Evolutionary conservation across 306 rosid genomes (phyloP).

Genomic region (Boehmeria nivea): DNA sequence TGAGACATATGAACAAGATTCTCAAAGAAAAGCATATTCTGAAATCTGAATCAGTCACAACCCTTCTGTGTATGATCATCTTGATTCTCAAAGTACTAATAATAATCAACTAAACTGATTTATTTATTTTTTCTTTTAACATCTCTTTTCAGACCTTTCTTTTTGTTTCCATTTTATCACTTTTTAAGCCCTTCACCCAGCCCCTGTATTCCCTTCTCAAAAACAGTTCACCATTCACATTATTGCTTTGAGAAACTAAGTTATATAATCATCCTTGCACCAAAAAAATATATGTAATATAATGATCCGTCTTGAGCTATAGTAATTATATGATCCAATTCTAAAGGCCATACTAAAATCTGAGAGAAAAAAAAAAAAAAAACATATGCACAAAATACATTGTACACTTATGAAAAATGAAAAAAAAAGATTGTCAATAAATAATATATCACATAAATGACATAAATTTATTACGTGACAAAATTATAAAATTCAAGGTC

Average conservation of each 20-base stretch:
- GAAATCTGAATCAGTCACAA: constrained; percentile 42
- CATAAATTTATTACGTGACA: too few relatives aligned
- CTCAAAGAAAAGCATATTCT: constrained; percentile 58
- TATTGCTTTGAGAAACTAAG: background rate
- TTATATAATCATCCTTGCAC: too few relatives aligned
- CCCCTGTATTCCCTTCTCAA: background rate
- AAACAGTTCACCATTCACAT: background rate
- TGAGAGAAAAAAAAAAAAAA: too few relatives aligned
- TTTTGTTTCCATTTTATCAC: constrained; percentile 1
- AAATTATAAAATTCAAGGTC: too few relatives aligned
- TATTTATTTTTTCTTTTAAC: background rate
- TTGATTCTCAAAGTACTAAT: constrained; percentile 18
- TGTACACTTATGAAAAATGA: too few relatives aligned
- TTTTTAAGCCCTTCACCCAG: background rate
- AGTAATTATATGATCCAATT: too few relatives aligned
- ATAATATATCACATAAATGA: too few relatives aligned
- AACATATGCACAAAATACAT: too few relatives aligned
- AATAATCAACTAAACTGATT: constrained; percentile 1
- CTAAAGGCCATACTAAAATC: too few relatives aligned
- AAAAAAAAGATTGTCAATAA: too few relatives aligned
- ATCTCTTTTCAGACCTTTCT: constrained; percentile 3
- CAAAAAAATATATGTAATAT: too few relatives aligned
- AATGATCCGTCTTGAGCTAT: too few relatives aligned
- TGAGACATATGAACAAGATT: constrained; percentile 48
- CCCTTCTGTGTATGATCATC: constrained; percentile 19